Base-by-base conservation (phyloP, 306 rosid species). In the Hippophae tibetana region DNA sequence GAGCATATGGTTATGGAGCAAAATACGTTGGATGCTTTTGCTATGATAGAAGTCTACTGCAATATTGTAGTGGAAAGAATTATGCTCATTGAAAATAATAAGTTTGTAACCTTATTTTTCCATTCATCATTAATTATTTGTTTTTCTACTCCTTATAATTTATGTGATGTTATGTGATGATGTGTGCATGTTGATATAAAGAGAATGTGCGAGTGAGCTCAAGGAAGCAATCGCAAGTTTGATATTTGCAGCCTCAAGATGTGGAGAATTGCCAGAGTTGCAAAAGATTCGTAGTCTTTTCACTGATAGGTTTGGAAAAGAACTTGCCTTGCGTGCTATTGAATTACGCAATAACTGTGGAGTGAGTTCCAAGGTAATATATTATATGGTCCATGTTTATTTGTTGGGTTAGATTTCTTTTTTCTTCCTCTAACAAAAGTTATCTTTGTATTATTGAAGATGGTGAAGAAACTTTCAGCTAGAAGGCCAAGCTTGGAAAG, bases 141-240 rank as follows among this genome's bases (percentile, higher is more conserved):
- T 38, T 31, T 31, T 44, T 59, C 26, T 38, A 53, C 13, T 18
- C 23, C 23, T 25, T n/a, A 10, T 47, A 41, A 31, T 2, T 31
- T 31, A 31, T 63, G 6, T 40, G 7, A 3, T 1, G 49, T 31
- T 31, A 31, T 63, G 6, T 40, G 7, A 3, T 1, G 49, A 7
- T 54, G 53, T 12, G 48, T 31, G 38, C 38, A 31, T 31, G 38
- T 31, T 61, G 61, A 67, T 48, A 10, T 5, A n/a, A 52, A 83
- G 95, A 48, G 89, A 79, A 18, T 87, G 88, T 60, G 84, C 81
- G 42, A 55, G 67, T 59, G 92, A 84, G 54, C 72, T 87, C 57
- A 82, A 72, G 66, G 72, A 69, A 70, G 78, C 78, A 13, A 9
- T 61, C 9, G 72, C 72, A 10, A 77, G 69, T 69, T 44, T 77